A percentile compares a stretch with the other conserved stretches of the same genome.
These are phyloP conservation scores for Stropharia rugosoannulata DNA, from an alignment of 768 basidiomycete species.

Conservation along the genomic window DNA sequence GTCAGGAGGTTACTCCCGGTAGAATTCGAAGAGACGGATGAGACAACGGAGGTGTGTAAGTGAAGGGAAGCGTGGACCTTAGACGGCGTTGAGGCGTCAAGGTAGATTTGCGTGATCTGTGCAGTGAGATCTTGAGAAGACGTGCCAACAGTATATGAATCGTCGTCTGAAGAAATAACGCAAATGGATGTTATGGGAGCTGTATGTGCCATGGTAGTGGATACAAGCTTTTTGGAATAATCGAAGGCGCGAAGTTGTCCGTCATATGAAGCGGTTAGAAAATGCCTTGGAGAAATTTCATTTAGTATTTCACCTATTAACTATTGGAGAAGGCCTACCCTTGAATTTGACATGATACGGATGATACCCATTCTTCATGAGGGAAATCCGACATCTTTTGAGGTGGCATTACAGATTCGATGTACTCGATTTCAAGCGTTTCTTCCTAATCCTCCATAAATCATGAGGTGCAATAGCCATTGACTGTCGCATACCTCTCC, in stretches of 20 bases:
- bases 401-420: conserved; percentile 86
- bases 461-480: not conserved
- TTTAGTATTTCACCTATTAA: not conserved
- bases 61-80: conserved; percentile 69
- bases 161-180: conserved; percentile 40
- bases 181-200: conserved; percentile 71
- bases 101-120: conserved; percentile 46
- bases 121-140: conserved; percentile 82
- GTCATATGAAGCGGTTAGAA: conserved; percentile 83
- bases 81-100: conserved; percentile 24
- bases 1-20: conserved; percentile 71
- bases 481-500: conserved; percentile 54
- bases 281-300: conserved; percentile 43
- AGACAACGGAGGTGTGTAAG: conserved; percentile 80
- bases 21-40: conserved; percentile 59
- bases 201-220: conserved; percentile 49
- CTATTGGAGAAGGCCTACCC: conserved; percentile 38
- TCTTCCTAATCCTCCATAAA: conserved; percentile 60
- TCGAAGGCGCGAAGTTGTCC: conserved; percentile 74
- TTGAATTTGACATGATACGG: conserved; percentile 59
- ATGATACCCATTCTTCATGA: conserved; percentile 94
- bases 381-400: conserved; percentile 76
- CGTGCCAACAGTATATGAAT: conserved; percentile 51
- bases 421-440: conserved; percentile 89
- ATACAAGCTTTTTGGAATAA: conserved; percentile 57